These are phyloP conservation scores for Pseudogymnoascus sp. DNA, from an alignment of 2,329 filamentous ascomycete species.

Conservation along the genomic window DNA sequence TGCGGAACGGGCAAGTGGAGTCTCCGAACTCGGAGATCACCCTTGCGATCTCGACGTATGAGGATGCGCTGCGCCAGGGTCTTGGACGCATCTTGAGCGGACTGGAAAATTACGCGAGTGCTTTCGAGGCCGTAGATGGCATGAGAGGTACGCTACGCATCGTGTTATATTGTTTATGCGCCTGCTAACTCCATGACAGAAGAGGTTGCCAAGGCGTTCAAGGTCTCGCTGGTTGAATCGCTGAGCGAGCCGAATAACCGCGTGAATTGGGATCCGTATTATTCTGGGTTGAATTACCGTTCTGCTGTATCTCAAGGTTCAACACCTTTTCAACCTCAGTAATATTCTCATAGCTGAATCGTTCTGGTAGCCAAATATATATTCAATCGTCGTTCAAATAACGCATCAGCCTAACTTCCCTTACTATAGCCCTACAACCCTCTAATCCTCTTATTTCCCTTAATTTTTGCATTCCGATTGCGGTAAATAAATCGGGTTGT, in stretches of 20 bases:
- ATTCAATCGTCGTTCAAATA: background rate
- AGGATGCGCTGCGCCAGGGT: background rate
- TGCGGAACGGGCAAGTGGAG: background rate
- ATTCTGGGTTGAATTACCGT: background rate
- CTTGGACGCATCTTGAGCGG: background rate
- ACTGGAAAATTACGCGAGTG: constrained; percentile 3
- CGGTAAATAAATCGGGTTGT: background rate
- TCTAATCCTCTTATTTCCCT: background rate
- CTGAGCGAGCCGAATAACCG: background rate
- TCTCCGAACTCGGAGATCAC: background rate
- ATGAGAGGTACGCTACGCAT: background rate
- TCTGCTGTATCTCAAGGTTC: background rate
- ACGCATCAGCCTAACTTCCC: background rate
- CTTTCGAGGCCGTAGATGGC: constrained; percentile 3
- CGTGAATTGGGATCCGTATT: background rate
- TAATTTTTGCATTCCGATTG: background rate
- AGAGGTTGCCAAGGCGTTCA: constrained; percentile 3
- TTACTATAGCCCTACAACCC: background rate
- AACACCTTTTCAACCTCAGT: background rate
- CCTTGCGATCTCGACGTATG: background rate
- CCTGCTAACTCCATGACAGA: background rate
- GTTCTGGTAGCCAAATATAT: background rate
- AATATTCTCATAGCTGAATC: background rate
- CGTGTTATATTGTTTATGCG: background rate
- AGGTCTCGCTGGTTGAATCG: background rate